Evolutionary conservation across 2,329 filamentous ascomycete genomes (phyloP).

Genomic region (Colletotrichum truncatum): DNA sequence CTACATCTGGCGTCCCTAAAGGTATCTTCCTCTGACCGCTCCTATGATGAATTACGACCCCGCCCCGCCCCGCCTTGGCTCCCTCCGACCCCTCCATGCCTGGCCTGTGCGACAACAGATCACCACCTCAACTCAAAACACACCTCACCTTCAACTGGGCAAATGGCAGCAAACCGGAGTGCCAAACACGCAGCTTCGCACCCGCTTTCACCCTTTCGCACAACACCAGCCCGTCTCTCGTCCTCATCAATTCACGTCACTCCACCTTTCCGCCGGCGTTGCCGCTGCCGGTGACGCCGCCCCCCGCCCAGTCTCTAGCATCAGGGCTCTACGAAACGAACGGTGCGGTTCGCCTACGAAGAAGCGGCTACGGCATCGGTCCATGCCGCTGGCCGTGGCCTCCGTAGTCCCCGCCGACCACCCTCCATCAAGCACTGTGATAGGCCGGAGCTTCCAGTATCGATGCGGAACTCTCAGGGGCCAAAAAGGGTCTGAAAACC

Average conservation of each 20-base stretch:
- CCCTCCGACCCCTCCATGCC: slow-evolving; percentile 3
- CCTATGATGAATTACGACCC: slow-evolving; percentile 17
- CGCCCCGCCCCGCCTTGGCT: slow-evolving; percentile 24
- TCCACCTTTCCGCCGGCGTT: too few species aligned
- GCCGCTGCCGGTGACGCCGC: too few species aligned
- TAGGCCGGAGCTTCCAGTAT: not conserved
- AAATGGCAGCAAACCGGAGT: not conserved
- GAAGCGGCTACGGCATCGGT: slow-evolving; percentile 15
- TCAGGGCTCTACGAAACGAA: not conserved
- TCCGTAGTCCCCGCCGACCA: not conserved
- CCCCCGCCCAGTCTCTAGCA: too few species aligned
- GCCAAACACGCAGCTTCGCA: not conserved
- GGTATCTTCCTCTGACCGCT: slow-evolving; percentile 16
- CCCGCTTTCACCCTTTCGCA: not conserved
- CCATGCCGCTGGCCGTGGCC: slow-evolving; percentile 24
- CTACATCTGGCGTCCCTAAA: not conserved
- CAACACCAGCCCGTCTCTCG: too few species aligned
- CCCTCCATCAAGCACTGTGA: not conserved
- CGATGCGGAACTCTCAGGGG: not conserved
- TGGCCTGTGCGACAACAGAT: slow-evolving; percentile 10
- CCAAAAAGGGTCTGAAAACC: not conserved
- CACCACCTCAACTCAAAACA: slow-evolving; percentile 21
- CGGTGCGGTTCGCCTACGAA: not conserved
- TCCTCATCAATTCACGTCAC: too few species aligned
- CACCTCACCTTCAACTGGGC: not conserved